Base-by-base conservation (phyloP, 1,284 basidiomycete genomes). In the Termitomyces sp. region DNA sequence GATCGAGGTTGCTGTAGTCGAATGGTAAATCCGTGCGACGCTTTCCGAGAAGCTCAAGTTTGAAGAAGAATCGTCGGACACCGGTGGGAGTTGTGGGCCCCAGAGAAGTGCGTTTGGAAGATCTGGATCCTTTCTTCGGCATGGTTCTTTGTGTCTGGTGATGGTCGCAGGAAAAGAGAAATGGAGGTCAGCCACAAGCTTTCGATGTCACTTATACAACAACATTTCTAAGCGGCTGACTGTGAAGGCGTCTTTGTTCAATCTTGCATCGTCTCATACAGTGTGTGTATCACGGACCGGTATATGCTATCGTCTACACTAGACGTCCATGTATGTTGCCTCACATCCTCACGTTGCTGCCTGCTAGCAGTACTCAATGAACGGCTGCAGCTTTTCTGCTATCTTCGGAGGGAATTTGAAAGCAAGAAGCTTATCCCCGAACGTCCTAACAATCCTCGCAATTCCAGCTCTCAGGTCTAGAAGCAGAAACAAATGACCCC, bases 371-470 rank as follows among this genome's bases (percentile, higher is more conserved):
- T 84, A 86, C 66, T 90, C 87, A 50, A 88, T 74, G 67, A 89
- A 88, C 0, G 73, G 75, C 69, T 92, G 88, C 54, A 92, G 64
- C 68, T 84, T 84, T 57, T 69, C 73, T 7, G 86, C 86, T 13
- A 76, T 81, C 56, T 73, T 69, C 8, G 83, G 81, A 2, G 90
- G 84, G 64, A 93, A 89, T 65, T 80, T 88, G 76, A 91, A 92
- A 15, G 88, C 89, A 3, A 76, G 67, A 48, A 93, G 70, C 64
- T 84, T 88, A 55, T 84, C 80, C 1, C 86, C 85, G 68, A 93
- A 94, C 38, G 86, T 90, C 61, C 80, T 73, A 49, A 84, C 77
- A 44, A 94, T 83, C 43, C 80, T 74, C 33, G 78, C 78, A 5
- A 92, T 71, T 2, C 85, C 86, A 43, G 82, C 80, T 63, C 85